Percentiles rank a stretch among this genome's conserved stretches.
Evolutionary conservation across 148 eudicot genomes (phyloP).

Genomic region (Spergularia bocconei): DNA sequence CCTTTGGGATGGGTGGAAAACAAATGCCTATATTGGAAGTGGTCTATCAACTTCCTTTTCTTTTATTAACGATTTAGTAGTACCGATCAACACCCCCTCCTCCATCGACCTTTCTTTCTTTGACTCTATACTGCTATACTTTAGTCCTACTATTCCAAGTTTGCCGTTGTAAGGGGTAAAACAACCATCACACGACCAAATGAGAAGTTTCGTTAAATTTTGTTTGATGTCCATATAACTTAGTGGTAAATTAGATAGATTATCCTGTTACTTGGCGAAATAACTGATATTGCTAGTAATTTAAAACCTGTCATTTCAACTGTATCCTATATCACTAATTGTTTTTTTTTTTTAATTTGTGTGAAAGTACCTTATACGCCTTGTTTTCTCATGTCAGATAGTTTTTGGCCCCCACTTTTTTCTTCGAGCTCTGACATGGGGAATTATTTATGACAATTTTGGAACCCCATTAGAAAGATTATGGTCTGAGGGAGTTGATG

Average conservation of each 20-base stretch:
- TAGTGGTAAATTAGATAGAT: not conserved
- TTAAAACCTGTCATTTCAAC: not conserved
- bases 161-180: not conserved
- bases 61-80: too few species aligned
- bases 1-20: too few species aligned
- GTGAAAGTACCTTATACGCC: not conserved
- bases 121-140: not conserved
- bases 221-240: not conserved
- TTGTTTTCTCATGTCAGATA: not conserved
- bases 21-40: too few species aligned
- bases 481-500: constrained; percentile 17
- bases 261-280: not conserved
- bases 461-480: constrained; percentile 10
- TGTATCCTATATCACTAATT: not conserved
- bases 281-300: not conserved
- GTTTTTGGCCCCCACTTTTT: not conserved
- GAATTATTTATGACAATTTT: not conserved
- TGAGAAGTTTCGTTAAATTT: not conserved
- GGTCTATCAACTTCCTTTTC: too few species aligned
- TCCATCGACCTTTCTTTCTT: not conserved
- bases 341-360: not conserved
- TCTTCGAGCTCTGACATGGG: not conserved
- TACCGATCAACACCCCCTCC: not conserved
- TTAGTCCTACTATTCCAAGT: not conserved
- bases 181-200: not conserved